phyloP scores from a whole-genome alignment of 2,329 filamentous ascomycete genomes.

The Aureobasidium sp. region DNA sequence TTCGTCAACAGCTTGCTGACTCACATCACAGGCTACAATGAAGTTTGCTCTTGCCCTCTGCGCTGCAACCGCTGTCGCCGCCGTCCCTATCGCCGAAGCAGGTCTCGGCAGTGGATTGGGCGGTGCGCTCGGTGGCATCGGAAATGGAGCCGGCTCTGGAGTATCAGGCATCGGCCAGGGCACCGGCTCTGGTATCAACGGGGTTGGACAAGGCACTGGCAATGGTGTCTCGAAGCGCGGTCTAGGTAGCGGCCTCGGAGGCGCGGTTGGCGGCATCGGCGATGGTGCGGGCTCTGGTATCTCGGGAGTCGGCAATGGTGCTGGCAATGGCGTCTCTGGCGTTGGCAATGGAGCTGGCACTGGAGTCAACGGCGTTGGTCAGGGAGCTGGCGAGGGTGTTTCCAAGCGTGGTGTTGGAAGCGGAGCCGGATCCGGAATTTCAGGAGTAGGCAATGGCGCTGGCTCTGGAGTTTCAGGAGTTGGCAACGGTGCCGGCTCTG shows the following conservation, averaged over 20 bases:
- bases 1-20: not conserved
- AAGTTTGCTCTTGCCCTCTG: slow-evolving; percentile 10
- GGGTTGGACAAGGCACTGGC: not conserved
- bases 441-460: not conserved
- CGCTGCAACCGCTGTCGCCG: not conserved
- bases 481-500: not conserved
- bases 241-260: not conserved
- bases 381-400: not conserved
- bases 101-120: not conserved
- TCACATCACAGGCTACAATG: not conserved
- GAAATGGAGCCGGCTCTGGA: not conserved
- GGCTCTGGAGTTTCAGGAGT: not conserved
- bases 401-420: not conserved
- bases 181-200: not conserved
- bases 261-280: not conserved
- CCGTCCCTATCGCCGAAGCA: not conserved
- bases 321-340: not conserved
- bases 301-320: slow-evolving; percentile 18
- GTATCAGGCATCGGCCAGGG: not conserved
- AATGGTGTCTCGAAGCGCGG: not conserved
- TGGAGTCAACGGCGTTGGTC: not conserved
- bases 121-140: not conserved
- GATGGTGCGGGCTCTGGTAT: not conserved
- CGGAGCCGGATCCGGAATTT: not conserved
- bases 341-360: not conserved